phyloP scores from a whole-genome alignment of 2,329 filamentous ascomycete species.

The Neobulgaria alba region DNA sequence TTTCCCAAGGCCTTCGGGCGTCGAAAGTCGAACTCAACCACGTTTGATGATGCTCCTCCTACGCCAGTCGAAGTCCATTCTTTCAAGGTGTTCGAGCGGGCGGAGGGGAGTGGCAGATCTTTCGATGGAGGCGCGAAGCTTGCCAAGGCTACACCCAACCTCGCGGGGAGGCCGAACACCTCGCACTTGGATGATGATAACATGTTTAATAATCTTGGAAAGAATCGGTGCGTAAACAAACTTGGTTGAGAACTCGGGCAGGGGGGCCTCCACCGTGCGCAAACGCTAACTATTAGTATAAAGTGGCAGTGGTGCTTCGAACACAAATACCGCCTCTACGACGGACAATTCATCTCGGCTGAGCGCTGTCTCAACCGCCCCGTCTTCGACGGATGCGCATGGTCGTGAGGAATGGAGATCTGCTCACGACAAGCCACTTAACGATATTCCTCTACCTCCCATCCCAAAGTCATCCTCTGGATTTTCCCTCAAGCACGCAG shows the following conservation, averaged over 20 bases:
- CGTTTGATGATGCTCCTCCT: conserved; percentile 19
- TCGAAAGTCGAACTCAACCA: conserved; percentile 28
- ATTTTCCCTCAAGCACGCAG: conserved; percentile 28
- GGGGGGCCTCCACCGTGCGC: neutral
- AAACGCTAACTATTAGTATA: conserved; percentile 1
- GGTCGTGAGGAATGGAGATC: conserved; percentile 24
- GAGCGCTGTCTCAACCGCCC: conserved; percentile 29
- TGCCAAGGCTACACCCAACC: conserved; percentile 9
- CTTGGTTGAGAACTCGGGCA: neutral
- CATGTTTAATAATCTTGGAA: conserved; percentile 26
- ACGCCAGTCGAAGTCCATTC: conserved; percentile 19
- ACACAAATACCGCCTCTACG: conserved; percentile 29
- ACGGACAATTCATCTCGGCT: conserved; percentile 29
- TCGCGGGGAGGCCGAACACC: conserved; percentile 14
- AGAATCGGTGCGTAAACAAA: conserved; percentile 27
- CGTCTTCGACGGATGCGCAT: conserved; percentile 26
- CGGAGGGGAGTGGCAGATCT: conserved; percentile 18
- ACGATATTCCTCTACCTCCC: conserved; percentile 25
- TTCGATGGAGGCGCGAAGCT: conserved; percentile 28
- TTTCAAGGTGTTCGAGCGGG: conserved; percentile 30
- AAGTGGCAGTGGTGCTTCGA: conserved; percentile 30
- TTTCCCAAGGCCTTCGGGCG: conserved; percentile 28
- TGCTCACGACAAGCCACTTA: conserved; percentile 25
- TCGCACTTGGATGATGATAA: conserved; percentile 27
- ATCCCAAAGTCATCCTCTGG: conserved; percentile 22